A percentile compares a stretch with the other conserved stretches of the same genome.
These are phyloP conservation scores for Myrica gale DNA, from an alignment of 306 rosid genomes.

Conservation along the genomic window DNA sequence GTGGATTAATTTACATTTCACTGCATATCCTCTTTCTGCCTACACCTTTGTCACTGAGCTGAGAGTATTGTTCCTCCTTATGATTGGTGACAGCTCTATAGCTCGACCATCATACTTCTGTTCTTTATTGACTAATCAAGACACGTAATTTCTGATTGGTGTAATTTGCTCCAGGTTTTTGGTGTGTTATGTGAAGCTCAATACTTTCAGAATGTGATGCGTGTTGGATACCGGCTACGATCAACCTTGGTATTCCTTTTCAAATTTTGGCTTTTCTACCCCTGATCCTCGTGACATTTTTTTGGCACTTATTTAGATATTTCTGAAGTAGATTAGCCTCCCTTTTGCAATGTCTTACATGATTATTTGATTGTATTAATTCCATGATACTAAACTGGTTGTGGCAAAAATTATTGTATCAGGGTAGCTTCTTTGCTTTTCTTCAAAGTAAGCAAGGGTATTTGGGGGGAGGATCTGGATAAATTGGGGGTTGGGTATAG, in stretches of 20 bases:
- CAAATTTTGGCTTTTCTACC: neutral
- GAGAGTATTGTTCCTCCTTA: neutral
- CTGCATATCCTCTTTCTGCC: neutral
- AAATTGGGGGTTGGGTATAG: neutral
- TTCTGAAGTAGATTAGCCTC: neutral
- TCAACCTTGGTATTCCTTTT: constrained; percentile 72
- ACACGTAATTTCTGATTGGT: constrained; percentile 30
- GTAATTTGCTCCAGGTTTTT: constrained; percentile 40
- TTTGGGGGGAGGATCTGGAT: neutral
- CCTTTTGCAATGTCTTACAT: neutral
- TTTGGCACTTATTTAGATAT: constrained; percentile 5
- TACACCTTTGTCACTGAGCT: neutral
- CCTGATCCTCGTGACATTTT: neutral
- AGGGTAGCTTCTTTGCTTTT: neutral
- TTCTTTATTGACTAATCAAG: constrained; percentile 10
- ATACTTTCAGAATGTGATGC: constrained; percentile 96
- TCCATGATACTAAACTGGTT: neutral
- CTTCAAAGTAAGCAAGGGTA: neutral
- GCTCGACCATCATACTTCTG: no score
- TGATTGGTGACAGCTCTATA: no score
- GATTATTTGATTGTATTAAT: neutral
- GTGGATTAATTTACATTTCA: neutral
- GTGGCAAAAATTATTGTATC: neutral
- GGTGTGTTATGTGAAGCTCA: constrained; percentile 96
- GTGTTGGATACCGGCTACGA: constrained; percentile 79